Base-by-base conservation (phyloP, 164 flowering plant species). In the Saururus chinensis region DNA sequence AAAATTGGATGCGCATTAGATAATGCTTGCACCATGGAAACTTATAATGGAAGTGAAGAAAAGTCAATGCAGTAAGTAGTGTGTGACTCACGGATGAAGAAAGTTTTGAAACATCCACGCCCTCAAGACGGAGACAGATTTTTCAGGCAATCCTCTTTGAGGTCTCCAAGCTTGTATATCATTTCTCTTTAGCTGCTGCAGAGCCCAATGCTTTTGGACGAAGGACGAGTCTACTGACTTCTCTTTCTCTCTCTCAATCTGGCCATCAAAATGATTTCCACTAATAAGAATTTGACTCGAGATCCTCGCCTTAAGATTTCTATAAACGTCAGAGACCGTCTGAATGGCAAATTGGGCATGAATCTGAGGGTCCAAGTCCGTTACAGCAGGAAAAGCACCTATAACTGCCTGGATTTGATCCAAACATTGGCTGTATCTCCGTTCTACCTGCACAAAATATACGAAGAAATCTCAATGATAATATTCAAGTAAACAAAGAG, bases 41-140 rank as follows among this genome's bases (percentile, higher is more conserved):
- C 11, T 53, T 53, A 41, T 17, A 55, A 55, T 24, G 9, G 16
- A 13, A 37, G 13, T 13, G 22, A 12, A n/a, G 0, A 17, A 17
- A 16, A 25, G 20, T 12, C 37, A 25, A n/a, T 16, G 16, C 9
- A 22, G 8, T 22, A 57, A 1, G 9, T 24, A 25, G 51, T 21
- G 51, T 23, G 62, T 40, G 63, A 66, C 92, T 84, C 60, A 93
- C 98, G 98, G 98, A 68, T 89, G 97, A 42, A 93, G 95, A 66
- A 93, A 93, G 73, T 93, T 93, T 60, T 93, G 90, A 70, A 89
- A 93, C 98, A 93, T 88, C 98, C 98, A 93, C 19, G 90, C 84
- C 1, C 97, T 83, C 51, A 93, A 70, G 42, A 93, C 88, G 0
- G 97, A 84, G 52, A 93, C 98, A 40, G 97, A 88, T 78, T 76